phyloP scores from a whole-genome alignment of 805 yeast species.

The Myxozyma sirexii region DNA sequence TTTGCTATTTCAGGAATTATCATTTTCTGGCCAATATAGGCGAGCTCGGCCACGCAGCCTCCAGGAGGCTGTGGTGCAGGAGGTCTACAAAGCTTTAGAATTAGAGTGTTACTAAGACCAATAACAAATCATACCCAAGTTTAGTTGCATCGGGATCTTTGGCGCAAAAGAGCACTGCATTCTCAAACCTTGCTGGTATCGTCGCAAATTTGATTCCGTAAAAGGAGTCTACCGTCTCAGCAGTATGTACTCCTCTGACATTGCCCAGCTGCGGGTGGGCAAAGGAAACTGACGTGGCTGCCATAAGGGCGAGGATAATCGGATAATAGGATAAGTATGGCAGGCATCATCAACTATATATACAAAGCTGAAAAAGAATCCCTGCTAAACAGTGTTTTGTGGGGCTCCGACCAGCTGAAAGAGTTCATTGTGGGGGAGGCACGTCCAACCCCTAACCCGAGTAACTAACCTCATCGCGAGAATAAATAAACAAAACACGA shows the following conservation, averaged over 20 bases:
- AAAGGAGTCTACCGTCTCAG: not conserved
- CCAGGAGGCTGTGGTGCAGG: conserved; percentile 17
- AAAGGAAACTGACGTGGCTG: not conserved
- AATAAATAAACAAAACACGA: not conserved
- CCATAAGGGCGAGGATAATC: not conserved
- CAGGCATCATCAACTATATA: not conserved
- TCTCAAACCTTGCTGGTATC: conserved; percentile 2
- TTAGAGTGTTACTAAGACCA: not conserved
- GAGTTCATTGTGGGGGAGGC: too few relatives aligned
- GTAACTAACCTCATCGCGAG: not conserved
- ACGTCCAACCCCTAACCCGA: too few relatives aligned
- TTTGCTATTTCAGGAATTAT: conserved; percentile 1
- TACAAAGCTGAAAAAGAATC: too few relatives aligned
- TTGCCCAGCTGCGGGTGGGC: conserved; percentile 1
- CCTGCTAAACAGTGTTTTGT: too few relatives aligned
- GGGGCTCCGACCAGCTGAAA: not conserved
- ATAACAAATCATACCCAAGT: not conserved
- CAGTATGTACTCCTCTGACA: not conserved
- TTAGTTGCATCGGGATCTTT: conserved; percentile 1
- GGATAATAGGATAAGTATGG: not conserved
- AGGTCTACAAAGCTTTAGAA: conserved; percentile 2
- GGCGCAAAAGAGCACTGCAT: not conserved
- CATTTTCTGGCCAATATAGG: conserved; percentile 6
- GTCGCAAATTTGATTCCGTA: conserved; percentile 11
- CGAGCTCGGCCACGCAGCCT: conserved; percentile 11